phyloP scores from a whole-genome alignment of 1,284 basidiomycete species.

The Lentinula novae-zelandiae region DNA sequence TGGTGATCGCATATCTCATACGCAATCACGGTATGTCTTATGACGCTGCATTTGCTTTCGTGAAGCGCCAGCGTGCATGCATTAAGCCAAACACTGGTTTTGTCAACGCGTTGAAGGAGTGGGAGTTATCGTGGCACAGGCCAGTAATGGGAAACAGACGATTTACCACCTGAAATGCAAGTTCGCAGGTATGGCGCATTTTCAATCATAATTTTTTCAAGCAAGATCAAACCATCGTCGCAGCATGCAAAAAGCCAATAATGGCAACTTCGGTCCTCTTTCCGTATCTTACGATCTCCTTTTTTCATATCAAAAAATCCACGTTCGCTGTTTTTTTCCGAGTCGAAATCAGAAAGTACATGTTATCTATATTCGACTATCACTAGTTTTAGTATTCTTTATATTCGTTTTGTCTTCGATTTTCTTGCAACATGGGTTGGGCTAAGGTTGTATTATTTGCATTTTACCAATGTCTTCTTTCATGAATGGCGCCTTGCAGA shows the following conservation, averaged over 20 bases:
- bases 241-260: not conserved
- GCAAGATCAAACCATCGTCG: not conserved
- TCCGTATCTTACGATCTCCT: not conserved
- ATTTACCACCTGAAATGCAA: slow-evolving; percentile 1
- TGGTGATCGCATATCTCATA: slow-evolving; percentile 67
- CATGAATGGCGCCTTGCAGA: not conserved
- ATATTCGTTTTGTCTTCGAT: not conserved
- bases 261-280: too few relatives aligned
- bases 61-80: slow-evolving; percentile 60
- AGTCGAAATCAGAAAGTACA: not conserved
- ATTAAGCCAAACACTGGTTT: slow-evolving; percentile 70
- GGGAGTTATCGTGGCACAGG: slow-evolving; percentile 32
- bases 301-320: not conserved
- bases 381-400: not conserved
- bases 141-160: slow-evolving; percentile 8
- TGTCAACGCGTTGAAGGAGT: slow-evolving; percentile 46
- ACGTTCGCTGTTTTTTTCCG: not conserved
- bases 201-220: not conserved
- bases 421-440: not conserved
- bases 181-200: not conserved
- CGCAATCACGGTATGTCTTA: slow-evolving; percentile 64
- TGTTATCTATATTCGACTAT: not conserved
- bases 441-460: not conserved
- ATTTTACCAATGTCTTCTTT: too few relatives aligned
- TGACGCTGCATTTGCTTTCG: slow-evolving; percentile 53